Evolutionary conservation across 495 filamentous ascomycete genomes (phyloP), one percentile per base, ranked within the genome.

Genomic region (Apodospora peruviana): DNA sequence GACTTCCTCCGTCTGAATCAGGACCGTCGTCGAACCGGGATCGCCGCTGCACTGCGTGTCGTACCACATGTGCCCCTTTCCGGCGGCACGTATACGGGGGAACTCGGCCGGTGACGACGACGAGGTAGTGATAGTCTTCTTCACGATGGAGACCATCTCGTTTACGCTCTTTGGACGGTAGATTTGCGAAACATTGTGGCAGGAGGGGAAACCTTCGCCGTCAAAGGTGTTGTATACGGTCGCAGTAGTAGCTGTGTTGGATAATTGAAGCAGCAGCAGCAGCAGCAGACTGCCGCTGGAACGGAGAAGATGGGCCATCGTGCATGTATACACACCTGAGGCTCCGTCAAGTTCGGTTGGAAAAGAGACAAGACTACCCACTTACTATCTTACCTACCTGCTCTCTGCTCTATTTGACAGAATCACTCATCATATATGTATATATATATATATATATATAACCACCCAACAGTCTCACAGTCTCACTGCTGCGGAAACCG

Each of bases 31-130:
- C 7, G 4, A 20, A n/a, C n/a, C n/a, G n/a, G n/a, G n/a, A 23
- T 64, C 56, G 50, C 72, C 65, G 43, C 66, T 69, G 53, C 73
- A 77, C 64, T 73, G 72, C 16, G 73, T 75, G 46, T 77, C 69
- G 50, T 75, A 77, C 73, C 72, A 75, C 61, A 70, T 71, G 48
- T 75, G 73, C 11, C 69, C 73, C 48, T 74, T 74, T 8, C 72
- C 73, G 24, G 66, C 67, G 2, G 72, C 70, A 35, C 73, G 64
- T 20, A 77, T 58, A 1, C 64, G 71, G 4, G 60, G 59, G 37
- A 58, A 57, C 18, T 57, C 53, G 4, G 42, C 40, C n/a, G n/a
- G n/a, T n/a, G n/a, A n/a, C n/a, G n/a, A n/a, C n/a, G n/a, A n/a
- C 23, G 62, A 44, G 17, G 70, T 67, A 12, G 62, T 42, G 7